These are phyloP conservation scores for Thalassia testudinum DNA, from an alignment of 116 monocot species.

Conservation along the genomic window DNA sequence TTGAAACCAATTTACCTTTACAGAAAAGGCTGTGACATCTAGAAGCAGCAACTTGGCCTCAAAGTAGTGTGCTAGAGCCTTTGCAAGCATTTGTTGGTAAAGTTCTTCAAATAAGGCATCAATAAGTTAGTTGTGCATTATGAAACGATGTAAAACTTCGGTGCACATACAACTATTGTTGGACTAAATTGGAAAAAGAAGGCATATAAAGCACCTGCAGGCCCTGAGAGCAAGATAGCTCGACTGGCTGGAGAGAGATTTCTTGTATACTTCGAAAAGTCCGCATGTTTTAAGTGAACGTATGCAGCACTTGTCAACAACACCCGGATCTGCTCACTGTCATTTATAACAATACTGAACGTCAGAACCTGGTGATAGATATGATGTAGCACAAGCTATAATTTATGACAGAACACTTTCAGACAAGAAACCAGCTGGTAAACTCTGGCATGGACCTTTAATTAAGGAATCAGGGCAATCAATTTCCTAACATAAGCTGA, in stretches of 20 bases:
- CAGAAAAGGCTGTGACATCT: conserved; percentile 73
- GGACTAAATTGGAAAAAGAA: not conserved
- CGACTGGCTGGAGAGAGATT: conserved; percentile 75
- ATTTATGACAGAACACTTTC: no score
- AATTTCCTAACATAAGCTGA: no score
- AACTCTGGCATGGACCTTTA: no score
- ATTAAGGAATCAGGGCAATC: no score
- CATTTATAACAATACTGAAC: conserved; percentile 11
- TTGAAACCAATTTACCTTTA: conserved; percentile 34
- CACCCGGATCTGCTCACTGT: conserved; percentile 52
- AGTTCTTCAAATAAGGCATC: conserved; percentile 32
- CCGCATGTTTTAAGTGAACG: conserved; percentile 68
- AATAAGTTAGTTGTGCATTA: not conserved
- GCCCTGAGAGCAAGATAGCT: conserved; percentile 70
- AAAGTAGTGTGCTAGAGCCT: conserved; percentile 58
- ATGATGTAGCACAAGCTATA: no score
- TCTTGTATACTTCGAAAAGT: conserved; percentile 56
- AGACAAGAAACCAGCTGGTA: no score
- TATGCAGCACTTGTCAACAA: conserved; percentile 73
- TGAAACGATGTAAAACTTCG: no score
- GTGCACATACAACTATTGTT: not conserved
- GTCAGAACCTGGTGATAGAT: no score
- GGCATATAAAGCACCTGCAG: conserved; percentile 38
- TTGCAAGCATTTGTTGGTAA: conserved; percentile 79
- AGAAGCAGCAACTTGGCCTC: conserved; percentile 72